Conservation (phyloP, 1,139 yeast genomes). For the Barnettozyma hawaiiensis region DNA sequence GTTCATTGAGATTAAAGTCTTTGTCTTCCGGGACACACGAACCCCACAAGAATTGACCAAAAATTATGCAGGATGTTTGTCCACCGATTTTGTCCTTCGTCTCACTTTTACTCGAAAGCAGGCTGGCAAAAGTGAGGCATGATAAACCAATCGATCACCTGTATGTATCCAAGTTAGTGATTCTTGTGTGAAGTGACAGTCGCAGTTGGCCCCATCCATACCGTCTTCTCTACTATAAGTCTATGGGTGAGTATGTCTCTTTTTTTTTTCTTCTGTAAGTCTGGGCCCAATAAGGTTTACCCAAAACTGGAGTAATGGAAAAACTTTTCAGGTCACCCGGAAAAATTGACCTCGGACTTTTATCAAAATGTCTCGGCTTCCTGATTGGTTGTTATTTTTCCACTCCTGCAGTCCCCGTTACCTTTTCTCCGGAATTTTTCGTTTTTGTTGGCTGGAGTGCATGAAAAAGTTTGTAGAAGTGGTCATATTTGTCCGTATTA, state of each 20-base stretch:
- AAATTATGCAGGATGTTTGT: background rate
- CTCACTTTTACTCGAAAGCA: background rate
- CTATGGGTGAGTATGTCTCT: too few species aligned
- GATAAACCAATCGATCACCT: background rate
- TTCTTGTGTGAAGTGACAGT: too few species aligned
- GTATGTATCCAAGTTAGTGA: too few species aligned
- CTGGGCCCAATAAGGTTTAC: background rate
- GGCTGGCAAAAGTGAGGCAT: too few species aligned
- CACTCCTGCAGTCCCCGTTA: background rate
- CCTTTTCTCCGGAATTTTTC: background rate
- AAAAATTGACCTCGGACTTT: background rate
- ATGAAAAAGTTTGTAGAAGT: background rate
- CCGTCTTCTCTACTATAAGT: too few species aligned
- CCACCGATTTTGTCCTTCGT: background rate
- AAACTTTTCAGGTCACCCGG: background rate
- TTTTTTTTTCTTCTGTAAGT: too few species aligned
- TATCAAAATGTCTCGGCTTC: background rate
- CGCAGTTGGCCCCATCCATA: too few species aligned
- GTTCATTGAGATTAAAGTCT: too few species aligned
- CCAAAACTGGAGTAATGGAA: too few species aligned
- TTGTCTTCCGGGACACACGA: background rate
- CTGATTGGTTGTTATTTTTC: background rate
- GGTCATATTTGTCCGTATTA: background rate
- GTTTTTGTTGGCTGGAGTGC: background rate
- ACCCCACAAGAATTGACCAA: background rate